A percentile compares a stretch with the other conserved stretches of the same genome.
Evolutionary conservation across 1,139 yeast species (phyloP).

Genomic region (Debaryomyces robertsiae): DNA sequence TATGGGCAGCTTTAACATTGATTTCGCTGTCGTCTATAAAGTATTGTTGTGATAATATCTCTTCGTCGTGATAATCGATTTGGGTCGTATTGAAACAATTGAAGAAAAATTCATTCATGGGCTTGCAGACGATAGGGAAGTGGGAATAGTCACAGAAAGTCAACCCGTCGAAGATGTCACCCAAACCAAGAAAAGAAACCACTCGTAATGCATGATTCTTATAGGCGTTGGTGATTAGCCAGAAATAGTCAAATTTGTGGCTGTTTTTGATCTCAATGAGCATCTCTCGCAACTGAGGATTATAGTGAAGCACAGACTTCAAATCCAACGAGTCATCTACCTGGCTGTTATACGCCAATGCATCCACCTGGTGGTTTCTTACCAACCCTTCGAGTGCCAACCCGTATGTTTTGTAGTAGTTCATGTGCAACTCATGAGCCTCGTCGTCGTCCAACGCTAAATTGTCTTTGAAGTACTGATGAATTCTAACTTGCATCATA

Average conservation of each 20-base stretch:
- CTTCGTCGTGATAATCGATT: constrained; percentile 48
- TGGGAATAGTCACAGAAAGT: constrained; percentile 84
- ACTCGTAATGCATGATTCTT: constrained; percentile 84
- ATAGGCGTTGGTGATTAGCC: constrained; percentile 96
- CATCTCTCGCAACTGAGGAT: constrained; percentile 53
- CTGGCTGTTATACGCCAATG: constrained; percentile 79
- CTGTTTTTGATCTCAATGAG: constrained; percentile 46
- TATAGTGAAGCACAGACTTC: constrained; percentile 69
- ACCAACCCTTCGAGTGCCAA: constrained; percentile 92
- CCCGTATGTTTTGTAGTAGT: constrained; percentile 85
- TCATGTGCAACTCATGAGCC: constrained; percentile 71
- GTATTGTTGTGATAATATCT: constrained; percentile 35
- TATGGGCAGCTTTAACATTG: constrained; percentile 59
- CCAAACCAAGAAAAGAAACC: constrained; percentile 75
- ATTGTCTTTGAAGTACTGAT: constrained; percentile 70
- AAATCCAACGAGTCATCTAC: constrained; percentile 94
- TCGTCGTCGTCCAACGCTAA: constrained; percentile 67
- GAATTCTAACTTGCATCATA: constrained; percentile 84
- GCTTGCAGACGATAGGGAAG: constrained; percentile 79
- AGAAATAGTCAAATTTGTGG: constrained; percentile 45
- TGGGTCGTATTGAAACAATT: constrained; percentile 68
- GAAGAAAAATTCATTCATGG: constrained; percentile 58
- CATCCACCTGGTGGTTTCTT: constrained; percentile 78
- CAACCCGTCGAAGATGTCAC: constrained; percentile 89
- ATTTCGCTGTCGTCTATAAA: constrained; percentile 84